Conservation (phyloP, 768 basidiomycete genomes). For the Kwoniella mangroviensis region DNA sequence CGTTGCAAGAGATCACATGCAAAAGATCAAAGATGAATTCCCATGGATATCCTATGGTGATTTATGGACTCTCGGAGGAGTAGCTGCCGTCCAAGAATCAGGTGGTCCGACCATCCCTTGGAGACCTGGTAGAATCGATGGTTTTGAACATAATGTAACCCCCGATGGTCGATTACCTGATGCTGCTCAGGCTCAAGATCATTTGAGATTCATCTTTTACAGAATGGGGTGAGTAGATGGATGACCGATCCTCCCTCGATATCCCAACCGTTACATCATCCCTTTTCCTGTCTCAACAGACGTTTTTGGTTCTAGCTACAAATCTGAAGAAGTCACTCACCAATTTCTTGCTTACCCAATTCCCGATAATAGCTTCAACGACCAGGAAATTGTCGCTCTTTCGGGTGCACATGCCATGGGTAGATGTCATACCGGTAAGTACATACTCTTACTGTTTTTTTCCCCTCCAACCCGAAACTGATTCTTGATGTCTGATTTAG, state of each 20-base stretch:
- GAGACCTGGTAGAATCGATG: constrained; percentile 91
- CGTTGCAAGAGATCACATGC: constrained; percentile 79
- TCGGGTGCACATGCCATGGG: constrained; percentile 94
- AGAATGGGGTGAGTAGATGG: constrained; percentile 71
- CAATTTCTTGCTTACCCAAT: constrained; percentile 16
- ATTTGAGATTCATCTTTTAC: constrained; percentile 85
- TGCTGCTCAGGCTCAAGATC: constrained; percentile 78
- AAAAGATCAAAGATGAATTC: constrained; percentile 83
- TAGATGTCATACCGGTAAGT: constrained; percentile 81
- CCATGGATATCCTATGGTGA: constrained; percentile 96
- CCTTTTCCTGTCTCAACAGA: too few species aligned
- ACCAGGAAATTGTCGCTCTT: constrained; percentile 96
- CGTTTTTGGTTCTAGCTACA: neutral
- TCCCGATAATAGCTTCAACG: constrained; percentile 69
- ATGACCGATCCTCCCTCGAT: too few species aligned
- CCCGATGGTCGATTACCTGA: constrained; percentile 64
- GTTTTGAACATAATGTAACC: constrained; percentile 66
- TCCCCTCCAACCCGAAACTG: too few species aligned
- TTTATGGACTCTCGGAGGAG: constrained; percentile 94
- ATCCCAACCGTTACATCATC: too few species aligned
- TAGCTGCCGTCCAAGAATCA: constrained; percentile 87
- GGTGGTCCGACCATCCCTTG: constrained; percentile 90
- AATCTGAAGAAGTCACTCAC: constrained; percentile 5
- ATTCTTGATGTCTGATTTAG: constrained; percentile 22
- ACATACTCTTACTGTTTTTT: neutral